Evolutionary conservation across 176 grass and related monocot species (phyloP).

Genomic region (Eleusine coracana): DNA sequence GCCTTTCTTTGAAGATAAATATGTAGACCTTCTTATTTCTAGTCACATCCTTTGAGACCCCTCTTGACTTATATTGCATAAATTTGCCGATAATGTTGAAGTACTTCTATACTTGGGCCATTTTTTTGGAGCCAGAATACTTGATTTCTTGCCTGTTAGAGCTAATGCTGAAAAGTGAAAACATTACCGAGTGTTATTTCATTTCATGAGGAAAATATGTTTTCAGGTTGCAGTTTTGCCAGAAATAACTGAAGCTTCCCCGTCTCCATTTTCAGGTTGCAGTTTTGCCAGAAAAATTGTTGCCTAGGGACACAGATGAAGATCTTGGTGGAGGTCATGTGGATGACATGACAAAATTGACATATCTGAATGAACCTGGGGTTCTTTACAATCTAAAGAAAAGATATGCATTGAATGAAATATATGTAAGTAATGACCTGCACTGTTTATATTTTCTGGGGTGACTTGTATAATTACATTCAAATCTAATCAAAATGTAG

Average conservation of each 20-base stretch:
- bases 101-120: background rate
- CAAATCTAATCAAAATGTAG: conserved; percentile 3
- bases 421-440: conserved; percentile 64
- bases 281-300: conserved; percentile 59
- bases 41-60: background rate
- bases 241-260: conserved; percentile 33
- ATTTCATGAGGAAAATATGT: background rate
- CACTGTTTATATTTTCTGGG: conserved; percentile 22
- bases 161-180: background rate
- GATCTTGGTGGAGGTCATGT: conserved; percentile 92
- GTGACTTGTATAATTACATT: conserved; percentile 9
- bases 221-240: conserved; percentile 42
- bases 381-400: conserved; percentile 94
- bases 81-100: background rate
- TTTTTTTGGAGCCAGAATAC: conserved; percentile 4
- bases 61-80: background rate
- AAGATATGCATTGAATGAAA: conserved; percentile 96
- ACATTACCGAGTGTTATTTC: background rate
- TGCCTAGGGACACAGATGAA: conserved; percentile 90
- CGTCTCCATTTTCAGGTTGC: conserved; percentile 52
- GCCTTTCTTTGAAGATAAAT: background rate
- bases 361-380: conserved; percentile 94
- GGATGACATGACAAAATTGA: conserved; percentile 98
- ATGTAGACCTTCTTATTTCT: background rate
- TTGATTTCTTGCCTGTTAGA: conserved; percentile 25